Evolutionary conservation across 2,329 filamentous ascomycete species (phyloP), one percentile per base, ranked within the genome.

Genomic region (Pestalotiopsis fici): DNA sequence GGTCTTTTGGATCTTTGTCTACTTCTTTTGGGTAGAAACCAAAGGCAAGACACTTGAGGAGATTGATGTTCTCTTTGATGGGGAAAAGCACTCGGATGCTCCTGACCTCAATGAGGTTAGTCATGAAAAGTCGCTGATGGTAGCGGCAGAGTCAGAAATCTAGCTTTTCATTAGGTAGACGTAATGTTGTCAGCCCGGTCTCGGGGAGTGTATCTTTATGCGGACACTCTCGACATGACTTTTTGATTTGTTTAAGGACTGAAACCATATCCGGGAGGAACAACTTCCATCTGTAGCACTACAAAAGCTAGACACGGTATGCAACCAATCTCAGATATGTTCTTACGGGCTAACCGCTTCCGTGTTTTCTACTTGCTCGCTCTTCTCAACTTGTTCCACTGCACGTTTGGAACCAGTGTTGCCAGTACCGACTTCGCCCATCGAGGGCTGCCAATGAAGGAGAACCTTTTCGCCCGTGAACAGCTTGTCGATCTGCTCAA

Each of bases 401-500:
- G 43, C n/a, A 50, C 43, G 43, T 18, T 50, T 50, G n/a, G 43
- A 50, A 9, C 43, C 23, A 4, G 55, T 27, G 31, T 61, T 61
- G 28, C n/a, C 27, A 18, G 27, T 28, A 18, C 43, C n/a, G n/a
- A 54, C 27, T 23, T 63, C 62, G 43, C 62, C 64, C 64, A 65
- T 65, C 6, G n/a, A 27, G 9, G 64, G 31, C 3, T 59, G 13
- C 64, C 64, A 65, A 23, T 65, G 64, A 15, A 65, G 31, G 11
- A 43, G n/a, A 6, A 65, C 54, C 54, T 65, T 65, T 11, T 43
- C 54, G 7, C 64, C 64, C 18, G 54, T 65, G 54, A 65, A 65
- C 5, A 65, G 54, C 64, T 65, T 65, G 69, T 78, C 76, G 35
- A 78, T 77, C 67, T 78, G 74, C 69, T 78, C 76, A 4, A 78